Conservation (phyloP, 2,329 filamentous ascomycete species). For the Pseudopithomyces maydicus region DNA sequence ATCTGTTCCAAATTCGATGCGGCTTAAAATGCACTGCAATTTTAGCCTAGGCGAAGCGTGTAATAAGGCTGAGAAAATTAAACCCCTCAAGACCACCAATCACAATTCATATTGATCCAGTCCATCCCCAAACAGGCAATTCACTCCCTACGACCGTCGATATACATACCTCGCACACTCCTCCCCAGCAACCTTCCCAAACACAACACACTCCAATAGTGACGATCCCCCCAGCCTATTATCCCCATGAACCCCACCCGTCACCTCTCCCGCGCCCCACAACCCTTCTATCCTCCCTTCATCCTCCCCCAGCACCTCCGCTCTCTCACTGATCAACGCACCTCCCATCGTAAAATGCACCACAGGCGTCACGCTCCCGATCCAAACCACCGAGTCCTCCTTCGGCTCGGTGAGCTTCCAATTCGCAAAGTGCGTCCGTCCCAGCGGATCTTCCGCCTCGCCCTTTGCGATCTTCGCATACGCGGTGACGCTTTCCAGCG, state of each 20-base stretch:
- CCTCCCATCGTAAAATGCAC: constrained; percentile 72
- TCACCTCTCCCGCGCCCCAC: constrained; percentile 69
- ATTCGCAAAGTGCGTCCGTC: constrained; percentile 58
- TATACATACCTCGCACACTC: constrained; percentile 19
- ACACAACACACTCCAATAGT: constrained; percentile 67
- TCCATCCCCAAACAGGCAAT: too few species aligned
- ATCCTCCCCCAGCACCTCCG: constrained; percentile 55
- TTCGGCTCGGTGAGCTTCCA: constrained; percentile 59
- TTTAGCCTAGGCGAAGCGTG: too few species aligned
- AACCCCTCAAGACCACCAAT: too few species aligned
- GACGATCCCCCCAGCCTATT: constrained; percentile 67
- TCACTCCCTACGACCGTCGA: too few species aligned
- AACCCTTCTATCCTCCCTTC: constrained; percentile 58
- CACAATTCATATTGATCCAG: too few species aligned
- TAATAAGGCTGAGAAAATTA: too few species aligned
- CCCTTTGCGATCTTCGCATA: constrained; percentile 56
- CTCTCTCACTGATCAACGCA: constrained; percentile 60
- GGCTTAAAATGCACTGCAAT: too few species aligned
- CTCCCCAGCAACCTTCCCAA: constrained; percentile 62
- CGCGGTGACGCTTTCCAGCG: constrained; percentile 52
- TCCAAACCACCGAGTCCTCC: constrained; percentile 59
- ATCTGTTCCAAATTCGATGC: too few species aligned
- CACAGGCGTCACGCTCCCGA: constrained; percentile 66
- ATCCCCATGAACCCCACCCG: constrained; percentile 67
- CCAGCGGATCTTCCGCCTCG: constrained; percentile 50